Conservation (phyloP, 148 eudicot genomes). For the Rheum nobile region DNA sequence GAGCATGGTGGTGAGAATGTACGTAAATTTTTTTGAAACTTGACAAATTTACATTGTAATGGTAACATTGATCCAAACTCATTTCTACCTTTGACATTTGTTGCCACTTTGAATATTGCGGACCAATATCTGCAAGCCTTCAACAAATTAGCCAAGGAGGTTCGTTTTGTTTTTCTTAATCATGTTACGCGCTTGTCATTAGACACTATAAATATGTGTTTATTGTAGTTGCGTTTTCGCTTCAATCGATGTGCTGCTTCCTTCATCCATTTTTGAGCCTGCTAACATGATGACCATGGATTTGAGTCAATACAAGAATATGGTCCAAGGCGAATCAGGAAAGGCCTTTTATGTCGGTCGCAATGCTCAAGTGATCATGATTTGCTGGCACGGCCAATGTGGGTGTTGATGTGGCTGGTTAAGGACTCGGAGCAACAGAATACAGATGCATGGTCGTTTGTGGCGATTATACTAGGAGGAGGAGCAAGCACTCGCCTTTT, state of each 20-base stretch:
- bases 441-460: no score
- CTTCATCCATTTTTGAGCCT: slow-evolving; percentile 38
- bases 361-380: no score
- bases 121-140: slow-evolving; percentile 76
- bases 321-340: slow-evolving; percentile 17
- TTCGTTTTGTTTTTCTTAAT: background rate
- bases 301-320: slow-evolving; percentile 42
- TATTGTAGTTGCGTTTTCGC: no score
- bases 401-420: no score
- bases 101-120: slow-evolving; percentile 71
- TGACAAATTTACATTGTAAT: background rate
- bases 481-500: no score
- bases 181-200: no score
- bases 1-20: background rate
- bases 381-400: no score
- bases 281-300: slow-evolving; percentile 53
- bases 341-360: no score
- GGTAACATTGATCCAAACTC: background rate
- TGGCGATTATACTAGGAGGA: no score
- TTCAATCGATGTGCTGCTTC: slow-evolving; percentile 74
- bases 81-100: slow-evolving; percentile 7
- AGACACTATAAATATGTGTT: no score
- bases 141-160: slow-evolving; percentile 63
- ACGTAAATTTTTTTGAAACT: no score
- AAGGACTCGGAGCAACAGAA: no score